Conservation (phyloP, 257 asterid genomes). For the Nicotiana obtusifolia region DNA sequence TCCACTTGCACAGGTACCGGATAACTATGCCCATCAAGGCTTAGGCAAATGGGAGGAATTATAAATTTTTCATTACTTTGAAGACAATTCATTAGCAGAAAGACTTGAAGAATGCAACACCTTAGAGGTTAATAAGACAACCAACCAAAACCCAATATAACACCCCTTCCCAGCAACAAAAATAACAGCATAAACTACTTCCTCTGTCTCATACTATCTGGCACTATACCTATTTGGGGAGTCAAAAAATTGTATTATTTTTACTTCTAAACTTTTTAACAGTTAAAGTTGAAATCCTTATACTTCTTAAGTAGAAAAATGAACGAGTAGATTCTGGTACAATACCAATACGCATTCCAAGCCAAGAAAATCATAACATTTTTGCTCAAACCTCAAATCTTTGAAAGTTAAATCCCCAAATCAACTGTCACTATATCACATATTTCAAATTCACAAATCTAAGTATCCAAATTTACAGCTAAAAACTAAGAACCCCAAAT, state of each 20-base stretch:
- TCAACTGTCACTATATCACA: conserved; percentile 2
- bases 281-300: not conserved
- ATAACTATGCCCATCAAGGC: not conserved
- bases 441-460: not conserved
- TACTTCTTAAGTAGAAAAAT: not conserved
- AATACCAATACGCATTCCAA: not conserved
- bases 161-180: too few species aligned
- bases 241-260: not conserved
- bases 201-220: too few species aligned
- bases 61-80: not conserved
- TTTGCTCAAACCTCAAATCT: not conserved
- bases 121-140: not conserved
- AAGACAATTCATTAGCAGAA: not conserved
- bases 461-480: not conserved
- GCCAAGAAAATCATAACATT: not conserved
- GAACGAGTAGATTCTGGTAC: not conserved
- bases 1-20: not conserved
- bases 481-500: not conserved
- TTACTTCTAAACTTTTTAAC: not conserved
- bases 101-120: not conserved
- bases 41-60: not conserved
- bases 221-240: not conserved
- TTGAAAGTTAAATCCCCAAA: not conserved
- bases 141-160: not conserved
- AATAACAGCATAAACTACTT: too few species aligned